Percentiles rank a stretch among this genome's conserved stretches.
Conservation (phyloP, 148 eudicot genomes). For the Rhododendron molle region DNA sequence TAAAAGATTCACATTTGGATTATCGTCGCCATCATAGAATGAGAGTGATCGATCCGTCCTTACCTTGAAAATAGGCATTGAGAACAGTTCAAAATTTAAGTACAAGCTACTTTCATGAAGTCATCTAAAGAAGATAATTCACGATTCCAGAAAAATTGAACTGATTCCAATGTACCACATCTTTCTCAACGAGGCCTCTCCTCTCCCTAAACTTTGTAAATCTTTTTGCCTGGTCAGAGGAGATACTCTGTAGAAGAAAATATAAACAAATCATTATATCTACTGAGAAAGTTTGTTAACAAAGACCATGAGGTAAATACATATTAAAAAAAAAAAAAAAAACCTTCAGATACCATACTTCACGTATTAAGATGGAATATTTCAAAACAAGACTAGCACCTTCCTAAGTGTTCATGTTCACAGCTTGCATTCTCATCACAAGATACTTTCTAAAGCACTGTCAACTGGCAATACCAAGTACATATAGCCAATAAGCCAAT, state of each 20-base stretch:
- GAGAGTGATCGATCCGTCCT: conserved; percentile 84
- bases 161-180: conserved; percentile 62
- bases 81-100: background rate
- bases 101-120: background rate
- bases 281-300: background rate
- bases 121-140: background rate
- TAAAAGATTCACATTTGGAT: conserved; percentile 63
- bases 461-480: background rate
- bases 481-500: background rate
- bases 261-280: background rate
- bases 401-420: background rate
- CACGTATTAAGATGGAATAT: background rate
- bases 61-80: conserved; percentile 44
- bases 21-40: conserved; percentile 95
- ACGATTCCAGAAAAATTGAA: background rate
- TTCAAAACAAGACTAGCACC: background rate
- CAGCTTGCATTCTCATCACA: background rate
- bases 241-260: conserved; percentile 63
- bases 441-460: background rate
- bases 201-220: conserved; percentile 95
- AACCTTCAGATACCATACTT: background rate
- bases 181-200: conserved; percentile 95
- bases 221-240: conserved; percentile 76
- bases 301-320: background rate
- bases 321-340: too few relatives aligned